Conservation (phyloP, 2,329 filamentous ascomycete genomes). For the Macrophomina pseudophaseolina region DNA sequence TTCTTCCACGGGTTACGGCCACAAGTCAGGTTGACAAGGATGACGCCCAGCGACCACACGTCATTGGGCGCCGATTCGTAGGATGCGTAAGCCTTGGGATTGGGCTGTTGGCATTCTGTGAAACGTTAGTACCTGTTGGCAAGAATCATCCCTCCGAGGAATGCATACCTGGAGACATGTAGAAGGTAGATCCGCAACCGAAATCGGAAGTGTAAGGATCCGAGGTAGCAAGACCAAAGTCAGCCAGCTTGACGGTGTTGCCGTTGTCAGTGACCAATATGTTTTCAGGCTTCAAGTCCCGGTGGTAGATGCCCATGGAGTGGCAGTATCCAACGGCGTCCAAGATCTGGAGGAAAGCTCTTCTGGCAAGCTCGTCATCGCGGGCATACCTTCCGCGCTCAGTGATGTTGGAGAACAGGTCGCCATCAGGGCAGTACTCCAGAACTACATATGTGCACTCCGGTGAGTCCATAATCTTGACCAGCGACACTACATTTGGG, state of each 20-base stretch:
- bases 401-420: slow-evolving; percentile 96
- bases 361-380: slow-evolving; percentile 86
- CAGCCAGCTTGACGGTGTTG: slow-evolving; percentile 90
- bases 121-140: slow-evolving; percentile 21
- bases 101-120: slow-evolving; percentile 85
- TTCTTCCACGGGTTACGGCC: slow-evolving; percentile 99
- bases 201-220: slow-evolving; percentile 88
- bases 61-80: slow-evolving; percentile 96
- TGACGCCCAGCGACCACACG: slow-evolving; percentile 97
- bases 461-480: slow-evolving; percentile 87
- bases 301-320: slow-evolving; percentile 89
- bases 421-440: slow-evolving; percentile 96
- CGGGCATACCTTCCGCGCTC: slow-evolving; percentile 91
- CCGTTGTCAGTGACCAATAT: slow-evolving; percentile 89
- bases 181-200: slow-evolving; percentile 97
- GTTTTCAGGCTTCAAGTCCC: slow-evolving; percentile 98
- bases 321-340: slow-evolving; percentile 97
- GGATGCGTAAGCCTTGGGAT: slow-evolving; percentile 71
- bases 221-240: slow-evolving; percentile 93
- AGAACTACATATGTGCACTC: slow-evolving; percentile 97
- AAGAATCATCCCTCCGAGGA: slow-evolving; percentile 24
- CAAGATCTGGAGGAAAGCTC: slow-evolving; percentile 91
- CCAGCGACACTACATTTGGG: slow-evolving; percentile 89
- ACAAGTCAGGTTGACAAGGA: slow-evolving; percentile 95
- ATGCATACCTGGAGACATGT: slow-evolving; percentile 95